Evolutionary conservation across 441 rosid genomes (phyloP), one percentile per base, ranked within the genome.

Genomic region (Pelargonium australe): DNA sequence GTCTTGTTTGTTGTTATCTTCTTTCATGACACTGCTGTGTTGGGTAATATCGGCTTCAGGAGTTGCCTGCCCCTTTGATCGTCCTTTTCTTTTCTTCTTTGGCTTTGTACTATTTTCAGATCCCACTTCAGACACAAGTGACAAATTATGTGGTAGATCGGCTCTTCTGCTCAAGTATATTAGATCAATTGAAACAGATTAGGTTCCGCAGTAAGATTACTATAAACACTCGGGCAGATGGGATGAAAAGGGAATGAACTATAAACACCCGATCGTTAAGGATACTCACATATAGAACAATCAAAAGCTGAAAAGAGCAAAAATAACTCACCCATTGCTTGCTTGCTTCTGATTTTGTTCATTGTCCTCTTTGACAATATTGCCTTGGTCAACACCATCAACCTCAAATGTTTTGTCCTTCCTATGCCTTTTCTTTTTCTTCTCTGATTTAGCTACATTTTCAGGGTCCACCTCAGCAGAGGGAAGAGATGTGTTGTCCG

Each of bases 311-410:
- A 47, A 45, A 45, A 41, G 5, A 14, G 19, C 34, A 4, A 28
- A 9, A 20, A 62, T 45, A 65, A 77, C 82, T 70, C 49, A 77
- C 82, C 60, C 70, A 17, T 72, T 67, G 70, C 69, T 51, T 51
- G 51, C 70, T 55, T 20, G 69, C 70, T 65, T 70, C 63, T 61
- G 71, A 70, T 69, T 66, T 68, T 57, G 73, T 57, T 73, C 75
- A 63, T 45, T 62, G 45, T 68, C 82, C 44, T 76, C 67, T 69
- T 53, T 61, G 20, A 37, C 16, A 53, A 53, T 55, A 60, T 43
- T 63, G n/a, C 53, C n/a, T 63, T 43, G 34, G 1, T 17, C 2
- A 13, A 17, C 12, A 49, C 14, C 69, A 41, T 57, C 79, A 72
- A 13, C 55, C 40, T 53, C 61, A 28, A 16, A 9, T 55, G 57